Percentiles rank a stretch among this genome's conserved stretches.
These are phyloP conservation scores for Cyclotella atomus DNA, from an alignment of 108 stramenopile genomes.

Conservation along the genomic window DNA sequence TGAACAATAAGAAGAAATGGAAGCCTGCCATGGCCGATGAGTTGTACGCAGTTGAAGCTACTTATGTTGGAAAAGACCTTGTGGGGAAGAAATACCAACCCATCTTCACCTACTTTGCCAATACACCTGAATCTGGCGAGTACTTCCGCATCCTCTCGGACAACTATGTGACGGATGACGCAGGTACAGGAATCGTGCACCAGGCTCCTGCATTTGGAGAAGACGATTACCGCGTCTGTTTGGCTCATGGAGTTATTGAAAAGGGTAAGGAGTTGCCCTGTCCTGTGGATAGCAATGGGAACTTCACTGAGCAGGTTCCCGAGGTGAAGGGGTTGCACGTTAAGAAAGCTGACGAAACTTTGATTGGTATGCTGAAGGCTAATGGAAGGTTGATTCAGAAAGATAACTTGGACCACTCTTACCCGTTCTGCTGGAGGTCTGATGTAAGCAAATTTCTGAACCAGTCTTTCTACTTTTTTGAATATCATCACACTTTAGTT, in stretches of 20 bases:
- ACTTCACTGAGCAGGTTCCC: constrained; percentile 87
- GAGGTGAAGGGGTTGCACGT: constrained; percentile 91
- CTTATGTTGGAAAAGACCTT: constrained; percentile 82
- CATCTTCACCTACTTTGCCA: constrained; percentile 91
- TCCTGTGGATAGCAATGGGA: constrained; percentile 95
- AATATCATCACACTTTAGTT: background rate
- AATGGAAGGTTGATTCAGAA: constrained; percentile 92
- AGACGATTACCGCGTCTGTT: constrained; percentile 99
- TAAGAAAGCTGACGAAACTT: constrained; percentile 95
- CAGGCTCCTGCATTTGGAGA: constrained; percentile 99
- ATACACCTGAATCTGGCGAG: constrained; percentile 48
- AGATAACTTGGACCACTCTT: constrained; percentile 92
- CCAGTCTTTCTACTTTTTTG: background rate
- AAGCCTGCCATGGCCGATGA: constrained; percentile 91
- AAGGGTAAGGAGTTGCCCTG: constrained; percentile 96
- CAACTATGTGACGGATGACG: constrained; percentile 97
- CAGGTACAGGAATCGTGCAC: constrained; percentile 99
- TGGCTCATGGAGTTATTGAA: constrained; percentile 89
- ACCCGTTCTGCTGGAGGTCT: constrained; percentile 99
- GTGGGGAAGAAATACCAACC: constrained; percentile 94
- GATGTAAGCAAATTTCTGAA: constrained; percentile 53
- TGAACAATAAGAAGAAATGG: constrained; percentile 95
- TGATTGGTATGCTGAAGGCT: constrained; percentile 87
- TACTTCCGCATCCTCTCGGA: constrained; percentile 93
- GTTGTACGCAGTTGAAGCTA: constrained; percentile 77